Conservation (phyloP, 176 grass and related monocot genomes). For the bread wheat (Triticum aestivum) region IWGSC_CS_RefSeq_v2.1 NC_057809.1:84124965-84125464, state of each 20-base stretch:
- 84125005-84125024: background rate
- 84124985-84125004: background rate
- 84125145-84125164: background rate
- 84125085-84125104: slow-evolving; percentile 18
- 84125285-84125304: slow-evolving; percentile 23
- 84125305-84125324: slow-evolving; percentile 1
- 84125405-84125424: background rate
- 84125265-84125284: slow-evolving; percentile 14
- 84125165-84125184: background rate
- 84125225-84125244: background rate
- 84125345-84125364: background rate
- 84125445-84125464: background rate
- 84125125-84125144: background rate
- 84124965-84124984: background rate
- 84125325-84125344: background rate
- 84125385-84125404: too few relatives aligned
- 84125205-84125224: background rate
- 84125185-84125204: background rate
- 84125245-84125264: background rate
- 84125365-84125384: background rate
- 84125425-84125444: background rate
- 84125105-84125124: slow-evolving; percentile 30
- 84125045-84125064: slow-evolving; percentile 37
- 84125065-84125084: slow-evolving; percentile 5
- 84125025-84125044: slow-evolving; percentile 25